Base-by-base conservation (phyloP, 1,284 basidiomycete genomes). In the Heterobasidion irregulare region DNA sequence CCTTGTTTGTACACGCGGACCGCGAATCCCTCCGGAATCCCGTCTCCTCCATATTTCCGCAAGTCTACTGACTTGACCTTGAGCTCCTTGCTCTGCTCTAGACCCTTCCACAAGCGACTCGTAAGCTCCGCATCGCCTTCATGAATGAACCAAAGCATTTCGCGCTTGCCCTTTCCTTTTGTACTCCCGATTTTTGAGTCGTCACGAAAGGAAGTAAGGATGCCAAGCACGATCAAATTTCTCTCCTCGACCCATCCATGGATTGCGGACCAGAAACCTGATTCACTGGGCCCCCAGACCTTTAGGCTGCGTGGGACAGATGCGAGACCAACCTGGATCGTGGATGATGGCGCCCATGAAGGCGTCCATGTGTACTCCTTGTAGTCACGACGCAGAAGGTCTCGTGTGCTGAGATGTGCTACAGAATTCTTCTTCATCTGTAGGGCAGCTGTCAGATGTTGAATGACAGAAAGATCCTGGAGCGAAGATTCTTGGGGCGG, bases 351-450 rank as follows among this genome's bases (percentile, higher is more conserved):
- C 69, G 46, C 63, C 65, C 52, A 68, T 66, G 10, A 67, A 57
- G 8, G 66, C 65, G 71, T 71, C 75, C 16, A 69, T 67, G 62
- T 80, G 66, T 93, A 95, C 64, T 95, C 85, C 69, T 99, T 98
- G 77, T 95, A 99, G 70, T 98, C 96, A 16, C 96, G 75, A 16
- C 89, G 76, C 4, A 98, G 77, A 33, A 98, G 80, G 63, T 98
- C 92, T 50, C 80, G 74, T 0, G 84, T 83, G 36, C 72, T 74
- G 32, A 98, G 76, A 58, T 83, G 78, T 0, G 80, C 78, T 8
- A 98, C 75, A 58, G 88, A 80, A 4, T 64, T 66, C 67, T 98
- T 98, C 69, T 81, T 80, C 1, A 69, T 64, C 8, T 67, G 64
- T 7, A 98, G 78, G 0, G 72, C 70, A 6, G 68, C 62, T 6